These are phyloP conservation scores for Colletotrichum musicola DNA, from an alignment of 2,329 filamentous ascomycete genomes.

Conservation along the genomic window DNA sequence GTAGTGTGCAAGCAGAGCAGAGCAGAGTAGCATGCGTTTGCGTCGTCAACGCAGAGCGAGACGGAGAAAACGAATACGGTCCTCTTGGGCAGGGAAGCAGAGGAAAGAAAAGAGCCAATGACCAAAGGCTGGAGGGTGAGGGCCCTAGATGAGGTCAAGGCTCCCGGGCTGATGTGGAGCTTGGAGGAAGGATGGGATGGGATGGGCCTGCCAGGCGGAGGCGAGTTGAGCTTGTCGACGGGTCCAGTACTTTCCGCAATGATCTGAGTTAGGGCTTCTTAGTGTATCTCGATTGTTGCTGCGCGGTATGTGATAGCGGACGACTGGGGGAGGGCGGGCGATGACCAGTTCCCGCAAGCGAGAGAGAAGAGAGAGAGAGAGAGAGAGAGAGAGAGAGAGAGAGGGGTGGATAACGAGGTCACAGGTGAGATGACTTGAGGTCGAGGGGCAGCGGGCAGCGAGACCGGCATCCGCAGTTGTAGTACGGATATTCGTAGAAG, in stretches of 20 bases:
- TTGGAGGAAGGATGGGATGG: constrained; percentile 26
- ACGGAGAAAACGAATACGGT: constrained; percentile 17
- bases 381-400: background rate
- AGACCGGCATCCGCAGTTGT: constrained; percentile 37
- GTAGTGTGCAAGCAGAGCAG: background rate
- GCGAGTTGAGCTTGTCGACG: constrained; percentile 32
- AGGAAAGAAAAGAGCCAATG: constrained; percentile 31
- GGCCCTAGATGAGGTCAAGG: constrained; percentile 37
- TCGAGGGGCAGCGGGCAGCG: constrained; percentile 38
- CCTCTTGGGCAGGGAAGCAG: constrained; percentile 22
- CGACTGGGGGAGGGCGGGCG: constrained; percentile 27
- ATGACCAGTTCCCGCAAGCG: constrained; percentile 32
- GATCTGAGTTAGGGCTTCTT: constrained; percentile 36
- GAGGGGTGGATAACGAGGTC: constrained; percentile 27
- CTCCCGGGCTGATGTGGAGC: constrained; percentile 36
- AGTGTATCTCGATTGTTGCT: constrained; percentile 36
- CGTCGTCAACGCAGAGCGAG: constrained; percentile 19
- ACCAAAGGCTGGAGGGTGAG: constrained; percentile 32
- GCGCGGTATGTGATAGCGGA: constrained; percentile 33
- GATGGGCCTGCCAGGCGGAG: constrained; percentile 32
- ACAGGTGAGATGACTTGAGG: constrained; percentile 31
- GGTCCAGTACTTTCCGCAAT: constrained; percentile 32
- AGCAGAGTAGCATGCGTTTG: constrained; percentile 24
- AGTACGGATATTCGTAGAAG: constrained; percentile 25
- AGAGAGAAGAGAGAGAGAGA: background rate